These are phyloP conservation scores for Wilcoxina mikolae DNA, from an alignment of 495 filamentous ascomycete genomes.

Conservation along the genomic window DNA sequence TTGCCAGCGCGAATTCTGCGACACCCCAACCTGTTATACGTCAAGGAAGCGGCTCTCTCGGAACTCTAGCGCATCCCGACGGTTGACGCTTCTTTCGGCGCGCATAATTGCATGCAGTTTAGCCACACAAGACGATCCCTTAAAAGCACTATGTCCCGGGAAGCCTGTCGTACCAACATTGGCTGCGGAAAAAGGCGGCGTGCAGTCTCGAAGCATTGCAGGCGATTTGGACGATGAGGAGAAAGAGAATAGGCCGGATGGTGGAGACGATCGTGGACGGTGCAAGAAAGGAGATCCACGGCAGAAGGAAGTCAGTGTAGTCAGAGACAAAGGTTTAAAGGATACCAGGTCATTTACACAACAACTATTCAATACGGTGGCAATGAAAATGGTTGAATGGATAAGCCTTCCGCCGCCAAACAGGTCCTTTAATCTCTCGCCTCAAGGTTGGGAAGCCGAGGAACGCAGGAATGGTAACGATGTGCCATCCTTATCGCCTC, in stretches of 20 bases:
- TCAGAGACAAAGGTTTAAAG: constrained; percentile 35
- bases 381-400: constrained; percentile 71
- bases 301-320: constrained; percentile 36
- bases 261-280: constrained; percentile 1
- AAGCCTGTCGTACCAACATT: constrained; percentile 30
- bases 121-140: constrained; percentile 64
- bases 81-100: constrained; percentile 45
- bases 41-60: constrained; percentile 53
- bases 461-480: constrained; percentile 8
- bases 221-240: constrained; percentile 1
- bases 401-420: constrained; percentile 20
- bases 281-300: constrained; percentile 14
- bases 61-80: constrained; percentile 49
- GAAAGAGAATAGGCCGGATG: constrained; percentile 4
- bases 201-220: neutral
- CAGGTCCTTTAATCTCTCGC: constrained; percentile 5
- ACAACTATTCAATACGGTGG: constrained; percentile 61
- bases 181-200: constrained; percentile 9
- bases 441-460: constrained; percentile 10
- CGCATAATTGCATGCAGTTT: constrained; percentile 65
- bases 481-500: constrained; percentile 17
- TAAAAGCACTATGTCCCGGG: constrained; percentile 52
- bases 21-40: constrained; percentile 65
- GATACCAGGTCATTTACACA: constrained; percentile 77
- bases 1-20: constrained; percentile 54